Evolutionary conservation across 1,139 yeast species (phyloP).

Genomic region (Lodderomyces oxycetoniae): DNA sequence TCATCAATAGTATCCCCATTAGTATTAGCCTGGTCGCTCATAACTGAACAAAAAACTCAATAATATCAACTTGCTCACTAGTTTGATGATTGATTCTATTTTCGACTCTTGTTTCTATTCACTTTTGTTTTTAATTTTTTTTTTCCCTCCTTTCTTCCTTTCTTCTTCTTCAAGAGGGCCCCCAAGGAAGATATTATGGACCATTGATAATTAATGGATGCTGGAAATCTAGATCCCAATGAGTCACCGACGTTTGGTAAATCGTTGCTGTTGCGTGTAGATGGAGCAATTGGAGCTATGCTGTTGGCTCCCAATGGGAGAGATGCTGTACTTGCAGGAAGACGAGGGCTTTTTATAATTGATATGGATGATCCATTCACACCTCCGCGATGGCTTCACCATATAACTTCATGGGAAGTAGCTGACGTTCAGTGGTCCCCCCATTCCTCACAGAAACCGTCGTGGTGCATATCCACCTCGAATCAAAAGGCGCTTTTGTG

Average conservation of each 20-base stretch:
- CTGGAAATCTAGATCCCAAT: conserved; percentile 19
- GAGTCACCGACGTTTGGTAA: conserved; percentile 65
- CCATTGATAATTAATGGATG: conserved; percentile 7
- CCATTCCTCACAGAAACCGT: conserved; percentile 66
- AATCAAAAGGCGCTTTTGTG: conserved; percentile 93
- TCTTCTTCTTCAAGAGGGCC: background rate
- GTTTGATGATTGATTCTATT: conserved; percentile 1
- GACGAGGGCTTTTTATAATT: conserved; percentile 82
- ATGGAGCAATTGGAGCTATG: conserved; percentile 92
- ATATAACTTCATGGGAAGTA: conserved; percentile 94
- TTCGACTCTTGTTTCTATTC: conserved; percentile 2
- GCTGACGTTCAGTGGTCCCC: conserved; percentile 99
- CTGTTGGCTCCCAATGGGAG: conserved; percentile 89
- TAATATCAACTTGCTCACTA: conserved; percentile 1
- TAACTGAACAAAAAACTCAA: background rate
- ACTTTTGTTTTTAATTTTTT: conserved; percentile 6
- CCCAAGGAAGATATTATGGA: background rate
- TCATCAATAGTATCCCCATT: conserved; percentile 20
- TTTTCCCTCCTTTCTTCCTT: conserved; percentile 2
- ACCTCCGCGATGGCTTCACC: conserved; percentile 91
- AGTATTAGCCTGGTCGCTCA: too few relatives aligned
- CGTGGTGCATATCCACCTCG: conserved; percentile 91
- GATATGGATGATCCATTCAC: conserved; percentile 94
- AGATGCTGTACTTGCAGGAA: conserved; percentile 88
- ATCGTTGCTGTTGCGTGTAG: conserved; percentile 77